phyloP scores from a whole-genome alignment of 148 eudicot species.

The Fagopyrum homotropicum region DNA sequence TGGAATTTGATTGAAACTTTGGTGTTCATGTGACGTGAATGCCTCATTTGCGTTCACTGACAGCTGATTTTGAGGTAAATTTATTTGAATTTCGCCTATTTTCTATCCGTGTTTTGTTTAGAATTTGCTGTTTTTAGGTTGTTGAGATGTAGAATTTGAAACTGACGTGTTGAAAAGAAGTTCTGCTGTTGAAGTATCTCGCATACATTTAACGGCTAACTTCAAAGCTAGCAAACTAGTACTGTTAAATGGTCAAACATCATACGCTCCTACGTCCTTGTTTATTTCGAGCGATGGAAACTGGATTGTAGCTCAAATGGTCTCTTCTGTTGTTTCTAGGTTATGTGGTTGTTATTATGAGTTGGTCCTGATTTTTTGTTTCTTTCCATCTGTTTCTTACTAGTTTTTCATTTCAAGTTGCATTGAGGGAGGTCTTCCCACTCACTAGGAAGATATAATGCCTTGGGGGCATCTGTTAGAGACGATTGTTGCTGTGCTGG shows the following conservation, averaged over 20 bases:
- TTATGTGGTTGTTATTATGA: not conserved
- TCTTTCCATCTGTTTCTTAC: too few relatives aligned
- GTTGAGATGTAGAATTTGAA: not conserved
- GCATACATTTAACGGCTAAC: not conserved
- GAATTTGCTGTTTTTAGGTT: not conserved
- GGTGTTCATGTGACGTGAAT: not conserved
- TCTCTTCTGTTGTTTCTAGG: not conserved
- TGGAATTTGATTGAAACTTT: not conserved
- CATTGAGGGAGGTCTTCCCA: too few relatives aligned
- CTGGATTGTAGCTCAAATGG: not conserved
- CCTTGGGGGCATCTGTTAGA: not conserved
- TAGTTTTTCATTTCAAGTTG: too few relatives aligned
- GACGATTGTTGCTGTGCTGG: not conserved
- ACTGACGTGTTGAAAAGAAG: not conserved
- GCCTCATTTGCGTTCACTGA: not conserved
- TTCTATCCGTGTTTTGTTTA: not conserved
- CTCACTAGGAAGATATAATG: not conserved
- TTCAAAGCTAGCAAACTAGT: not conserved
- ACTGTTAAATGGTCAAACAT: not conserved
- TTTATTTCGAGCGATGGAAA: not conserved
- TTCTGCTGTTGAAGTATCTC: too few relatives aligned
- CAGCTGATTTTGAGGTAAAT: not conserved
- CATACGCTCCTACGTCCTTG: not conserved
- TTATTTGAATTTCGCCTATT: not conserved
- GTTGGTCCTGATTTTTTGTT: not conserved